Conservation (phyloP, 441 rosid species). For the Theobroma grandiflorum region DNA sequence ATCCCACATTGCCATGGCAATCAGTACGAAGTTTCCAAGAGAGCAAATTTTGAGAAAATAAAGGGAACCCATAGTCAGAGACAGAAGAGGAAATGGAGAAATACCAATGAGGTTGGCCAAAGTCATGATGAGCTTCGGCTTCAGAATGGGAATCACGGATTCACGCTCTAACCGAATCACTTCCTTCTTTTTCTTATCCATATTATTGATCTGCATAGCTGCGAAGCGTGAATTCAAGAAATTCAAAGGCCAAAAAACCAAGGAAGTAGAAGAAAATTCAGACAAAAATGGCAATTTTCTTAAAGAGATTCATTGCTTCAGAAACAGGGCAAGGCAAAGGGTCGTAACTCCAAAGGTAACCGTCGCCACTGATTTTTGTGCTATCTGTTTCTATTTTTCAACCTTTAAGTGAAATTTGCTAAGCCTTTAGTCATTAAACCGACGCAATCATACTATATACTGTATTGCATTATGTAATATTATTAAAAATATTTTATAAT, state of each 20-base stretch:
- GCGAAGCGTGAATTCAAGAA: background rate
- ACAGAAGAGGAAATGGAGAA: background rate
- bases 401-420: too few relatives aligned
- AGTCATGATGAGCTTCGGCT: constrained; percentile 78
- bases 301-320: constrained; percentile 14
- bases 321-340: background rate
- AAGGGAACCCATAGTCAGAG: too few relatives aligned
- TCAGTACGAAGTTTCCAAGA: too few relatives aligned
- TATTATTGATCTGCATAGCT: background rate
- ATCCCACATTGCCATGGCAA: background rate
- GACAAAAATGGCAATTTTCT: background rate
- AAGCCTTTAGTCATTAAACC: too few relatives aligned
- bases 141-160: constrained; percentile 89
- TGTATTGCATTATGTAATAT: too few relatives aligned
- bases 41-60: too few relatives aligned
- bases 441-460: too few relatives aligned
- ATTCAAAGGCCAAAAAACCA: background rate
- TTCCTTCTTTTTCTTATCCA: constrained; percentile 55
- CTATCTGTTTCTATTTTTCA: too few relatives aligned
- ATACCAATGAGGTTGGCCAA: constrained; percentile 85
- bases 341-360: background rate
- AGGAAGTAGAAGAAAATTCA: background rate
- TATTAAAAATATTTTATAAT: too few relatives aligned
- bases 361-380: background rate
- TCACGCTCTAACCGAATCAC: constrained; percentile 85